Evolutionary conservation across 2,329 filamentous ascomycete genomes (phyloP), one percentile per base, ranked within the genome.

Genomic region (Ceratocystis huliohia): DNA sequence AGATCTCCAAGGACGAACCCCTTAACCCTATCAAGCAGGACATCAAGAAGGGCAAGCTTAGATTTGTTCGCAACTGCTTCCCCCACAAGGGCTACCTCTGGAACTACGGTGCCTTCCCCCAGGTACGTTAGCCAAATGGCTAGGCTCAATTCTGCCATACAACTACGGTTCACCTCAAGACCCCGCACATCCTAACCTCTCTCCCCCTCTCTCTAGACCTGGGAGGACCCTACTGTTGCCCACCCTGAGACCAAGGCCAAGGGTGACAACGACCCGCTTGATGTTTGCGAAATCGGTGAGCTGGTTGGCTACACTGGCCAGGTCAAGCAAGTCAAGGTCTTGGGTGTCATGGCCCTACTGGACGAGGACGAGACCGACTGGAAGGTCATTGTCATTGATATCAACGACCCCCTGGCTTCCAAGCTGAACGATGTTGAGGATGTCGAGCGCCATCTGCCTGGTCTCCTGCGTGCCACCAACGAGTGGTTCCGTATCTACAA

Each of bases 401-500:
- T 96, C 77, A 96, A 97, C 81, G 94, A 99, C 81, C 93, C 94
- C 72, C 84, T 99, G 70, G 94, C 94, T 67, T 80, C 89, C 75
- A 96, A 96, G 86, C 88, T 99, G 76, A 93, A 99, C 81, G 93
- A 97, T 78, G 88, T 97, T 70, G 94, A 97, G 85, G 94, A 99
- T 76, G 94, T 99, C 72, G 94, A 99, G 85, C 88, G 93, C 76
- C 94, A 97, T 82, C 87, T 99, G 68, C 94, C 94, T 69, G 94
- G 94, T 73, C 90, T 99, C 68, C 85, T 99, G 77, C 89, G 94
- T 72, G 94, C 94, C 76, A 97, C 93, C 76, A 99, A 99, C 76
- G 94, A 99, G 84, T 99, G 94, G 94, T 99, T 99, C 91, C 91
- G 94, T 79, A 99, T 99, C 86, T 99, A 99, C 88, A 99, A 99